A percentile compares a stretch with the other conserved stretches of the same genome.
These are phyloP conservation scores for Populus alba DNA, from an alignment of 345 rosid genomes.

Conservation along the genomic window DNA sequence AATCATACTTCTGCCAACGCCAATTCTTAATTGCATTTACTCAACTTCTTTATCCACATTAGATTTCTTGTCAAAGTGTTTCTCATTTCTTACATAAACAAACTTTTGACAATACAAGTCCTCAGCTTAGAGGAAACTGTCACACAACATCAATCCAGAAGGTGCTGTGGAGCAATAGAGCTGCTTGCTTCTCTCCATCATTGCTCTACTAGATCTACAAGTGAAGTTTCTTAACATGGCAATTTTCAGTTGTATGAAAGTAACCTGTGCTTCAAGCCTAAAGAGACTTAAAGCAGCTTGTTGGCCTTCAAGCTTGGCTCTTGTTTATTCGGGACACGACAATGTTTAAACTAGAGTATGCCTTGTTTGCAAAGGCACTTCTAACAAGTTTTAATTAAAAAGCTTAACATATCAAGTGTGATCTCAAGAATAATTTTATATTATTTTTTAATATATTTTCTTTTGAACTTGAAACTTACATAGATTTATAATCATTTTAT, in stretches of 20 bases:
- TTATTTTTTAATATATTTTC: too few species aligned
- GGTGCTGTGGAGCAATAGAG: not conserved
- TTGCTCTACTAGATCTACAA: not conserved
- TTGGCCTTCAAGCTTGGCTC: not conserved
- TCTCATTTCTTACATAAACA: too few species aligned
- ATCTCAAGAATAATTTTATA: too few species aligned
- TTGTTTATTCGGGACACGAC: not conserved
- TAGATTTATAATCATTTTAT: too few species aligned
- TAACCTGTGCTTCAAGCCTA: not conserved
- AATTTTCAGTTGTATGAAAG: not conserved
- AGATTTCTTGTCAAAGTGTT: not conserved
- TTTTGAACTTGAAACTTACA: too few species aligned
- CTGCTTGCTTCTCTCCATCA: not conserved
- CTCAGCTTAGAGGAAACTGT: not conserved
- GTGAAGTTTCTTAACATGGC: not conserved
- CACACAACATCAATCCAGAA: not conserved
- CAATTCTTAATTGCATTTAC: too few species aligned
- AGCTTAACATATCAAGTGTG: too few species aligned
- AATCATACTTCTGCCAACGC: too few species aligned
- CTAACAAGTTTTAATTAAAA: too few species aligned
- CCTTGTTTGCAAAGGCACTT: too few species aligned
- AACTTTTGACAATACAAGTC: not conserved
- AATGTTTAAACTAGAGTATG: not conserved
- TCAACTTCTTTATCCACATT: not conserved
- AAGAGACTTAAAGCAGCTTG: not conserved